Evolutionary conservation across 805 yeast species (phyloP).

Genomic region (Yamadazyma sp.): DNA sequence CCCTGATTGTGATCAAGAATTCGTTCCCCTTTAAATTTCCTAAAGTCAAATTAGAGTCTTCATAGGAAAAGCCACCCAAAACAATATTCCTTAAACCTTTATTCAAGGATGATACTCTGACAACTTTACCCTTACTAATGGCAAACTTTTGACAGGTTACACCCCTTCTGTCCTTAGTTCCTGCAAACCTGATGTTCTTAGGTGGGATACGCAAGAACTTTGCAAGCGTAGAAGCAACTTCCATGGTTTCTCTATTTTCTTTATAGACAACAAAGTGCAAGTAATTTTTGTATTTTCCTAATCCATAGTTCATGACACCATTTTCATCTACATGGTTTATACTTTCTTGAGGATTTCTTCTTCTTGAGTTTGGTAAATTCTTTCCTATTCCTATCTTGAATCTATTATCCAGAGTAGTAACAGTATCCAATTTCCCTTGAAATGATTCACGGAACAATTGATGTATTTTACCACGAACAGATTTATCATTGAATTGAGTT

Average conservation of each 20-base stretch:
- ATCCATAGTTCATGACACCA: slow-evolving; percentile 63
- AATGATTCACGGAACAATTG: slow-evolving; percentile 72
- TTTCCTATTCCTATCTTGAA: slow-evolving; percentile 61
- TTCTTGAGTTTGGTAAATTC: slow-evolving; percentile 31
- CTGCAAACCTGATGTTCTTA: slow-evolving; percentile 75
- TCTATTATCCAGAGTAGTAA: slow-evolving; percentile 65
- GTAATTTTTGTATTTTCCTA: slow-evolving; percentile 68
- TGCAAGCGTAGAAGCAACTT: slow-evolving; percentile 73
- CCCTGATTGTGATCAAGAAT: slow-evolving; percentile 79
- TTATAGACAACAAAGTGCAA: slow-evolving; percentile 81
- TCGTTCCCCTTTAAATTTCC: slow-evolving; percentile 91
- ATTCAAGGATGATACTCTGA: slow-evolving; percentile 73
- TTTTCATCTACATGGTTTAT: slow-evolving; percentile 41
- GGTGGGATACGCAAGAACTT: slow-evolving; percentile 74
- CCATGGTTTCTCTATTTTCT: slow-evolving; percentile 97
- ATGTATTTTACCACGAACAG: slow-evolving; percentile 75
- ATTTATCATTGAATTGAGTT: slow-evolving; percentile 61
- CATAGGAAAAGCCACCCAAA: slow-evolving; percentile 76
- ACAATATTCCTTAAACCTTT: slow-evolving; percentile 71
- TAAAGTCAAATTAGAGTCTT: slow-evolving; percentile 56
- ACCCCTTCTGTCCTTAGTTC: slow-evolving; percentile 96
- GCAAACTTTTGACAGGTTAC: slow-evolving; percentile 85
- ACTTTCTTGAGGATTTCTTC: slow-evolving; percentile 35
- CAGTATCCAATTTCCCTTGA: slow-evolving; percentile 70
- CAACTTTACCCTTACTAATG: slow-evolving; percentile 64